A percentile compares a stretch with the other conserved stretches of the same genome.
Conservation (phyloP, 108 stramenopile species). For the Hondaea fermentalgiana region DNA sequence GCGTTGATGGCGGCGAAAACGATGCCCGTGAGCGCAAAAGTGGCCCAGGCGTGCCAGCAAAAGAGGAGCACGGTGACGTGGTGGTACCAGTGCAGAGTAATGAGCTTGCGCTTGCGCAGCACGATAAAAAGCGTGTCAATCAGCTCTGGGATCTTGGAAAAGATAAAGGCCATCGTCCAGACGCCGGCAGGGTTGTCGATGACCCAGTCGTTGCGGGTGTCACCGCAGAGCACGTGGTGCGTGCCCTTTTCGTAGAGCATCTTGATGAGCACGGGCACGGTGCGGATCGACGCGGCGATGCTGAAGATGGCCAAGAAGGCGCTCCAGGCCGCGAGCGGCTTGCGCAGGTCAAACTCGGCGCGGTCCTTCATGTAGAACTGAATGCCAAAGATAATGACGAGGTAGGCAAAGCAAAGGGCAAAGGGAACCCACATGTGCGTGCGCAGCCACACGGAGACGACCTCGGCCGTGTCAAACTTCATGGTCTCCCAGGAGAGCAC, state of each 20-base stretch:
- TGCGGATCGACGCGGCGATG: neutral
- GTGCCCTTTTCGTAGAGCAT: neutral
- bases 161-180: constrained; percentile 83
- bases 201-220: constrained; percentile 14
- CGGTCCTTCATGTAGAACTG: neutral
- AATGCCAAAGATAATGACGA: constrained; percentile 2
- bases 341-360: constrained; percentile 2
- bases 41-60: constrained; percentile 93
- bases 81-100: constrained; percentile 97
- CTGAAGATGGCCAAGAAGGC: neutral
- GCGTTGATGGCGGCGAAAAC: constrained; percentile 98
- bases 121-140: constrained; percentile 94
- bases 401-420: neutral
- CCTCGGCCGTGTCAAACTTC: neutral
- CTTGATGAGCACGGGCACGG: constrained; percentile 2
- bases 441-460: constrained; percentile 12
- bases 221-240: neutral
- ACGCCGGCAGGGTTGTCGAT: constrained; percentile 49
- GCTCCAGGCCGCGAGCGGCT: neutral
- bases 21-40: constrained; percentile 69
- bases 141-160: constrained; percentile 81
- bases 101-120: constrained; percentile 81
- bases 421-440: neutral
- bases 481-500: neutral
- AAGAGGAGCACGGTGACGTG: constrained; percentile 90